Conservation (phyloP, 108 stramenopile species). For the Epithemia pelagica region DNA sequence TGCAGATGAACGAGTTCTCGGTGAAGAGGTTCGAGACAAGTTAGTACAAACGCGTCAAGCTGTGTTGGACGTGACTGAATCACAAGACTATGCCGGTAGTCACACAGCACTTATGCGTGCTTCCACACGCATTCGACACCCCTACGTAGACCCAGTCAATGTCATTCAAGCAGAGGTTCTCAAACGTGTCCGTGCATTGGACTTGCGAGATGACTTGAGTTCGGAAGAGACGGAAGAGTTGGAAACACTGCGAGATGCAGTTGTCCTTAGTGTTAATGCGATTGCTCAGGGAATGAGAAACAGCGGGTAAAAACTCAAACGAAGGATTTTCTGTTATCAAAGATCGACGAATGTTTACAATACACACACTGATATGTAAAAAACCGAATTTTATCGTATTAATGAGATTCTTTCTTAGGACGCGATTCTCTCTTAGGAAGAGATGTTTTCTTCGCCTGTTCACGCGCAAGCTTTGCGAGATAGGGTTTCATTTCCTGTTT, state of each 20-base stretch:
- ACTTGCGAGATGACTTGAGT: conserved; percentile 20
- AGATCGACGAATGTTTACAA: too few species aligned
- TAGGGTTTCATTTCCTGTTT: conserved; percentile 14
- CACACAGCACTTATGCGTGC: conserved; percentile 85
- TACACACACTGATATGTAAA: too few species aligned
- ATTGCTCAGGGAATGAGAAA: conserved; percentile 97
- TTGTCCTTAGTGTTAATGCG: conserved; percentile 90
- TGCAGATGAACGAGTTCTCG: conserved; percentile 51
- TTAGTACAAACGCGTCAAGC: conserved; percentile 76
- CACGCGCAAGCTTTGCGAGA: neutral
- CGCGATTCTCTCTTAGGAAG: too few species aligned
- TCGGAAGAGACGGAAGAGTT: conserved; percentile 64
- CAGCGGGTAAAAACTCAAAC: conserved; percentile 66
- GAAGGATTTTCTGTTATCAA: too few species aligned
- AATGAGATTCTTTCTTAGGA: too few species aligned
- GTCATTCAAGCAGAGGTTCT: conserved; percentile 92
- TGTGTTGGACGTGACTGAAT: conserved; percentile 77
- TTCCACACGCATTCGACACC: conserved; percentile 79
- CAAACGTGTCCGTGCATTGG: conserved; percentile 65
- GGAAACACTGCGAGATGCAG: conserved; percentile 66
- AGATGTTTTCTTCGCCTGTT: too few species aligned
- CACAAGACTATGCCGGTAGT: conserved; percentile 63
- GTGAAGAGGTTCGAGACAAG: conserved; percentile 74
- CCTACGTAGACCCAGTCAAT: conserved; percentile 97
- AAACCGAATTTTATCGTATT: too few species aligned